Base-by-base conservation (phyloP, 495 filamentous ascomycete species). In the Daldinia bambusicola region DNA sequence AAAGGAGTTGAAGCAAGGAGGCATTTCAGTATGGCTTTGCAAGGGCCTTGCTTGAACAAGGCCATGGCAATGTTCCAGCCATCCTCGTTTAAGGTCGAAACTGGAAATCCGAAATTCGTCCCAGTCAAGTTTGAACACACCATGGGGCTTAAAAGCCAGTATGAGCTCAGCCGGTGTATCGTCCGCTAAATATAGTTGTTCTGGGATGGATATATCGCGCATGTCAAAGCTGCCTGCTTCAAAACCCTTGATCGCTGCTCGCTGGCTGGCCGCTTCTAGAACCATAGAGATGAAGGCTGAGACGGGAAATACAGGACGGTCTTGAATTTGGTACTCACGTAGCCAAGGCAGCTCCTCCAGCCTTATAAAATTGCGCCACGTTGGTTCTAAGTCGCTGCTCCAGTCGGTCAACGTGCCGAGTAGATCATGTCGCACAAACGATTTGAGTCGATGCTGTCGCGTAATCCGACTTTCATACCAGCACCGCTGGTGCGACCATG, bases 261-360 rank as follows among this genome's bases (percentile, higher is more conserved):
- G 53, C 67, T 83, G 80, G 45, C 72, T 66, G 12, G 79, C 72
- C 0, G 86, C 82, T 60, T 92, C 89, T 0, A 88, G 55, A 18
- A 84, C 85, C 77, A 87, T 86, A 4, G 82, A 76, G 18, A 87
- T 73, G 63, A 87, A 90, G 0, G 81, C 85, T 7, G 87, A 81
- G 43, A 82, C 85, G 9, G 90, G 89, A 61, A 88, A 88, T 1
- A 92, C 77, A 3, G 74, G 74, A 52, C 78, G 61, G 7, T 73
- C 76, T 41, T 82, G 78, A 34, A 85, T 70, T 45, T 70, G 74
- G 76, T 89, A 86, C 45, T 87, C 84, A 4, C 73, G 60, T 6
- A 89, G 61, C 86, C 85, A 89, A 4, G 84, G 83, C 0, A 82
- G 59, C 50, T 89, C 84, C 1, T 77, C 71, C 0, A 81, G 38